Evolutionary conservation across 352 stramenopile genomes (phyloP).

Genomic region (Phytophthora idaei): DNA sequence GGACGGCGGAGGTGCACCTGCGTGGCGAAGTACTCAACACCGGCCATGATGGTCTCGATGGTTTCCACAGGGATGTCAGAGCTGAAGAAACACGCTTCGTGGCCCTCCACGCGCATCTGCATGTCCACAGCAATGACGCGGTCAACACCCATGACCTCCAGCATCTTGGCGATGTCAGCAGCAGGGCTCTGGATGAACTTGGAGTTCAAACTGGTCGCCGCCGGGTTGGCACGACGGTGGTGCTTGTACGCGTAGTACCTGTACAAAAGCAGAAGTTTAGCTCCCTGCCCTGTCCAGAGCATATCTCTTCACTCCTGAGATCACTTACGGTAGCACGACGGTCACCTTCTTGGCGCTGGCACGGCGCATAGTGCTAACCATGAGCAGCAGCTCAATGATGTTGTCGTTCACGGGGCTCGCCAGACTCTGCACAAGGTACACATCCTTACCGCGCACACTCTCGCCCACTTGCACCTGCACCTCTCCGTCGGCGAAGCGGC

Average conservation of each 20-base stretch:
- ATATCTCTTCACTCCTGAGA: not conserved
- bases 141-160: conserved; percentile 95
- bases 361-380: conserved; percentile 93
- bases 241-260: conserved; percentile 95
- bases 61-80: conserved; percentile 91
- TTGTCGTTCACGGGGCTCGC: conserved; percentile 94
- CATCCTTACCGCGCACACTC: conserved; percentile 93
- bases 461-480: conserved; percentile 94
- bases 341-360: conserved; percentile 95
- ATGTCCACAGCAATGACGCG: conserved; percentile 94
- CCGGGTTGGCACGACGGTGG: conserved; percentile 85
- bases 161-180: conserved; percentile 91
- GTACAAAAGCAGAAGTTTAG: conserved; percentile 13
- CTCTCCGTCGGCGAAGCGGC: conserved; percentile 92
- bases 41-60: conserved; percentile 91
- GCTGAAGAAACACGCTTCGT: conserved; percentile 93
- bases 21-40: conserved; percentile 92
- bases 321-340: conserved; percentile 91
- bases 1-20: conserved; percentile 81
- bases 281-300: not conserved
- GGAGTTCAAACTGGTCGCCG: conserved; percentile 90
- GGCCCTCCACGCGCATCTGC: conserved; percentile 88
- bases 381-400: conserved; percentile 95
- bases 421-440: conserved; percentile 95
- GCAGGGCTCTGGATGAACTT: conserved; percentile 92